Conservation (phyloP, 805 yeast genomes). For the Candida ficus region DNA sequence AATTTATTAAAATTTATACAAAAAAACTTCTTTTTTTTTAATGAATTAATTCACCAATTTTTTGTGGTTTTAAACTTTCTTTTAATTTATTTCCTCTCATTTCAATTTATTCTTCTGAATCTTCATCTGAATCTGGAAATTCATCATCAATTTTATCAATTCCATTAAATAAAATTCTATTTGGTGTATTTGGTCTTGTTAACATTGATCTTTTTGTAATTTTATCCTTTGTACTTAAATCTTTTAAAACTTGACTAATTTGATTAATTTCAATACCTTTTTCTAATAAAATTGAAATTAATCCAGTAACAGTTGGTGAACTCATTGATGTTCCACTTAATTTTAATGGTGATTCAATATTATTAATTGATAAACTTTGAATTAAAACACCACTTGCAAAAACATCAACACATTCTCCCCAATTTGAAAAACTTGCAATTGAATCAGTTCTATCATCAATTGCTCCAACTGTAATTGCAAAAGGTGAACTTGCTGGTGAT, state of each 20-base stretch:
- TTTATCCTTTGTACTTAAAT: slow-evolving; percentile 40
- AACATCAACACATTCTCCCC: slow-evolving; percentile 88
- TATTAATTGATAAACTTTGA: slow-evolving; percentile 42
- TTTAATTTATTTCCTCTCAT: slow-evolving; percentile 1
- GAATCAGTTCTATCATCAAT: slow-evolving; percentile 68
- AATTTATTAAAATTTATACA: neutral
- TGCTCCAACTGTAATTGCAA: slow-evolving; percentile 82
- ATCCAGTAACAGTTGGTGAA: slow-evolving; percentile 68
- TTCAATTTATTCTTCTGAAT: neutral
- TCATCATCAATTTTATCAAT: slow-evolving; percentile 28
- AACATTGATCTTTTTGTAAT: slow-evolving; percentile 44
- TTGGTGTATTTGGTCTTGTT: slow-evolving; percentile 55
- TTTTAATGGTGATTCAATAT: slow-evolving; percentile 17
- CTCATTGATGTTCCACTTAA: slow-evolving; percentile 83
- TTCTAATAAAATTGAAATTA: slow-evolving; percentile 50
- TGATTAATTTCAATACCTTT: slow-evolving; percentile 41
- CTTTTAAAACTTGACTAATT: slow-evolving; percentile 38
- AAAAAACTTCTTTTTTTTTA: neutral
- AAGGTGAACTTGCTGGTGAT: slow-evolving; percentile 79
- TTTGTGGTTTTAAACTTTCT: slow-evolving; percentile 4
- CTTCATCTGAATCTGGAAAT: slow-evolving; percentile 17
- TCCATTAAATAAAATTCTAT: slow-evolving; percentile 43
- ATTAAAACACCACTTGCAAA: slow-evolving; percentile 79
- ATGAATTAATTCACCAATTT: slow-evolving; percentile 5
- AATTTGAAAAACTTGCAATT: slow-evolving; percentile 78